Base-by-base conservation (phyloP, 2,329 filamentous ascomycete genomes). In the Pestalotiopsis sp. region DNA sequence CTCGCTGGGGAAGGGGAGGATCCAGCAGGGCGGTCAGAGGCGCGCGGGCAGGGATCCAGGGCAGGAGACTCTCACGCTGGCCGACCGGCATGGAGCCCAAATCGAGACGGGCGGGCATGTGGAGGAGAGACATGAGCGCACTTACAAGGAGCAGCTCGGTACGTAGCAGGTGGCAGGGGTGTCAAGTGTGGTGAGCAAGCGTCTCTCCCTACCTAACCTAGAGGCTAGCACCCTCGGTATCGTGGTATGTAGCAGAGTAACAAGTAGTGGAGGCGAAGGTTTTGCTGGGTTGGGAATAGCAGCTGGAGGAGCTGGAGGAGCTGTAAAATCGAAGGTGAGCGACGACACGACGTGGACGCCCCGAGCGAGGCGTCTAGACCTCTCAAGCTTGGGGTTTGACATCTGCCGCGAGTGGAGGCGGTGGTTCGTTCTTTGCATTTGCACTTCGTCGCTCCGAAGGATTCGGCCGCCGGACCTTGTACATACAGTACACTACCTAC, bases 11-110 rank as follows among this genome's bases (percentile, higher is more conserved):
- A 30, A 30, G 30, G 30, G 30, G 30, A 24, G 26, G 44, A 22
- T 56, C 62, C 62, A 64, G 62, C 62, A 64, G 62, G 52, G 62
- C 62, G 62, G 62, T 64, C 62, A 64, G 30, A 48, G 17, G 22
- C 40, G 22, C 61, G 48, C n/a, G 39, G 22, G 24, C 62, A 38
- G 30, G 40, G 62, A 44, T 35, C 26, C 24, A 52, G 14, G 62
- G 48, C n/a, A 11, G 24, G 22, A 22, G 26, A 17, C 20, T 35
- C 44, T 9, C 44, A 17, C 44, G 17, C 14, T 17, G 17, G 20
- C 44, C 44, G 6, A 52, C 44, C 44, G 44, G 44, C 44, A 52
- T 52, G 44, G 44, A 52, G 14, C 44, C 30, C 44, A n/a, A 52
- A 52, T 52, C 20, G 44, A n/a, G 44, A 52, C 44, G 44, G 44